A percentile compares a stretch with the other conserved stretches of the same genome.
phyloP scores from a whole-genome alignment of 305 asterid genomes.

The Solanum hybrid region DNA sequence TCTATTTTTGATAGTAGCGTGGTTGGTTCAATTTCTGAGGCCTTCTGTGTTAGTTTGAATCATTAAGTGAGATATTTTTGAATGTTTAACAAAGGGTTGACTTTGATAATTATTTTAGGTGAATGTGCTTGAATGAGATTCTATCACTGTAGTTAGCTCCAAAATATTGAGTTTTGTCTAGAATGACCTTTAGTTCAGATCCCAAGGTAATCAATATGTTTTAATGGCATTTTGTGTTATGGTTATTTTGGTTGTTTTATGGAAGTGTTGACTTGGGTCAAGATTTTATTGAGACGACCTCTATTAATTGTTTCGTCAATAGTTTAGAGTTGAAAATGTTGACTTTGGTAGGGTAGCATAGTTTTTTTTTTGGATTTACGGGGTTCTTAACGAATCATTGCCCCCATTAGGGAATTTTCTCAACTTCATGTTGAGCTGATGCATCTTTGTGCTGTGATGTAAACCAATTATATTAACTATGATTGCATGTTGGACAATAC shows the following conservation, averaged over 20 bases:
- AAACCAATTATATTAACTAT: background rate
- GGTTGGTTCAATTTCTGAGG: background rate
- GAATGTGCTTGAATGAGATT: background rate
- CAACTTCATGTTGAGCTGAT: background rate
- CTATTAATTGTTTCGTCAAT: background rate
- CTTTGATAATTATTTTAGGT: background rate
- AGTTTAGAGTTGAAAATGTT: background rate
- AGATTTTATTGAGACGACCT: background rate
- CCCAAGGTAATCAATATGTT: background rate
- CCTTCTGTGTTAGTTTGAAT: background rate
- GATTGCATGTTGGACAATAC: background rate
- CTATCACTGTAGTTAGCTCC: background rate
- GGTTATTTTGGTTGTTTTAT: background rate
- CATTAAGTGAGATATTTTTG: background rate
- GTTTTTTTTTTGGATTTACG: background rate
- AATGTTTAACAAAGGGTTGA: background rate
- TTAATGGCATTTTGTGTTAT: background rate
- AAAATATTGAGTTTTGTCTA: too few species aligned
- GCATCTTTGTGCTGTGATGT: background rate
- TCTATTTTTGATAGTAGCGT: background rate
- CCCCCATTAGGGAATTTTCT: background rate
- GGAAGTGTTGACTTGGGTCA: background rate
- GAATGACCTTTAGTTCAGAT: background rate
- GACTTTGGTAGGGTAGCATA: background rate
- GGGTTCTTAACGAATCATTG: background rate